These are phyloP conservation scores for Mycena citricolor DNA, from an alignment of 1,284 basidiomycete species.

Conservation along the genomic window DNA sequence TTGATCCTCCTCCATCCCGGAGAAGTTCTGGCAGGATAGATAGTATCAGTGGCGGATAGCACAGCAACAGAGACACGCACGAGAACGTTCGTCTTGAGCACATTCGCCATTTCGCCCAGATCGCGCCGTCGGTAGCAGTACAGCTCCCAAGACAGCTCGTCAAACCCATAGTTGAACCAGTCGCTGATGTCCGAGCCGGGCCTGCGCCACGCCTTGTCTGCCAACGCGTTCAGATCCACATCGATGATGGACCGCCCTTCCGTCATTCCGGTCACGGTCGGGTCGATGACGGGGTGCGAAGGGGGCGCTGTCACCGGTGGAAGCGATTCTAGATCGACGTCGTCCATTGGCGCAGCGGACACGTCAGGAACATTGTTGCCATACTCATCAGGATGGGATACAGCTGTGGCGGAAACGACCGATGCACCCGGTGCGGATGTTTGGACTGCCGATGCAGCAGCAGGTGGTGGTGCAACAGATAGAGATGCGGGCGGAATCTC, in stretches of 20 bases:
- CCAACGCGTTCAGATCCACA: slow-evolving; percentile 79
- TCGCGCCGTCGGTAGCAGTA: slow-evolving; percentile 87
- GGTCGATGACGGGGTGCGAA: slow-evolving; percentile 77
- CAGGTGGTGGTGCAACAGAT: slow-evolving; percentile 7
- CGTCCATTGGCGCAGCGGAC: slow-evolving; percentile 33
- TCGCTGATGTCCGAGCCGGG: slow-evolving; percentile 94
- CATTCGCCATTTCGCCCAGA: slow-evolving; percentile 75
- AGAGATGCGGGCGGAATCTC: slow-evolving; percentile 26
- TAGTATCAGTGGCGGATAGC: slow-evolving; percentile 12
- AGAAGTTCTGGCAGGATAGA: slow-evolving; percentile 57
- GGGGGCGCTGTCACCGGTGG: slow-evolving; percentile 67
- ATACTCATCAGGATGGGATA: slow-evolving; percentile 2
- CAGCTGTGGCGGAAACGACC: slow-evolving; percentile 21
- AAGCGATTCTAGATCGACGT: slow-evolving; percentile 61
- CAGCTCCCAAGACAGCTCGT: slow-evolving; percentile 92
- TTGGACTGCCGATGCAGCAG: slow-evolving; percentile 21
- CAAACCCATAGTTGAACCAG: slow-evolving; percentile 99
- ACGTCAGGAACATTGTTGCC: too few relatives aligned
- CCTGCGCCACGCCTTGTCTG: slow-evolving; percentile 90
- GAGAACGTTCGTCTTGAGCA: slow-evolving; percentile 75
- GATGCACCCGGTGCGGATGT: slow-evolving; percentile 16
- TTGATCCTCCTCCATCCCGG: slow-evolving; percentile 81
- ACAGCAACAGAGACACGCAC: slow-evolving; percentile 42
- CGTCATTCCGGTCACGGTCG: slow-evolving; percentile 59
- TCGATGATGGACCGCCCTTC: slow-evolving; percentile 88